Conservation (phyloP, 1,284 basidiomycete genomes). For the Entoloma clypeatum region DNA sequence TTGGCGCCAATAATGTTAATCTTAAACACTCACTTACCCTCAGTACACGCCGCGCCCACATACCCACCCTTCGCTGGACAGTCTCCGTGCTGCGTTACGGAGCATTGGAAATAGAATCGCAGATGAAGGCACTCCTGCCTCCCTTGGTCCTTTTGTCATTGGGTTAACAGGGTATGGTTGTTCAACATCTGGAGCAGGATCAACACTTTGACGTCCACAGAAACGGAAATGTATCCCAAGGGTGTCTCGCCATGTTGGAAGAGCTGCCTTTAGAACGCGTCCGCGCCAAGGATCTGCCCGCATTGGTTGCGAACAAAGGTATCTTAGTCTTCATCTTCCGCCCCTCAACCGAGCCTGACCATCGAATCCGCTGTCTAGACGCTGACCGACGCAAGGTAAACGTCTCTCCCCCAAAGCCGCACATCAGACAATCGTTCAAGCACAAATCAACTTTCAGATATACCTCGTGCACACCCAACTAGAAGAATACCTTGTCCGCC, state of each 20-base stretch:
- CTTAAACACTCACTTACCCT: not conserved
- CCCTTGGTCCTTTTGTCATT: conserved; percentile 75
- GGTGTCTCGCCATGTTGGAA: conserved; percentile 65
- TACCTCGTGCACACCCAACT: conserved; percentile 77
- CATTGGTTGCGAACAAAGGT: conserved; percentile 52
- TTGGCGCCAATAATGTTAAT: conserved; percentile 3
- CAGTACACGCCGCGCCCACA: conserved; percentile 82
- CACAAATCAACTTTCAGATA: conserved; percentile 44
- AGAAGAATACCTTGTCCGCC: conserved; percentile 61
- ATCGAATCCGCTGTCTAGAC: conserved; percentile 30
- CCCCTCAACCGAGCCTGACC: not conserved
- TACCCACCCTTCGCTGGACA: conserved; percentile 58
- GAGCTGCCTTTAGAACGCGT: conserved; percentile 69
- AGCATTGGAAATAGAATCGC: conserved; percentile 57
- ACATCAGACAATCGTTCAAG: not conserved
- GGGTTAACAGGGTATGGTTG: conserved; percentile 72
- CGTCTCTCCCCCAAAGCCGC: conserved; percentile 3
- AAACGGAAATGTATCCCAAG: conserved; percentile 76
- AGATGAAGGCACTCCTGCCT: conserved; percentile 55
- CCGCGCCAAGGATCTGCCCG: conserved; percentile 51
- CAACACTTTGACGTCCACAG: conserved; percentile 32
- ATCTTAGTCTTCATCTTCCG: conserved; percentile 7
- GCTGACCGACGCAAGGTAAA: conserved; percentile 42
- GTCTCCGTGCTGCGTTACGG: conserved; percentile 56
- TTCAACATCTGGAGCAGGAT: not conserved